Conservation (phyloP, 2,329 filamentous ascomycete species). For the Nemania diffusa region DNA sequence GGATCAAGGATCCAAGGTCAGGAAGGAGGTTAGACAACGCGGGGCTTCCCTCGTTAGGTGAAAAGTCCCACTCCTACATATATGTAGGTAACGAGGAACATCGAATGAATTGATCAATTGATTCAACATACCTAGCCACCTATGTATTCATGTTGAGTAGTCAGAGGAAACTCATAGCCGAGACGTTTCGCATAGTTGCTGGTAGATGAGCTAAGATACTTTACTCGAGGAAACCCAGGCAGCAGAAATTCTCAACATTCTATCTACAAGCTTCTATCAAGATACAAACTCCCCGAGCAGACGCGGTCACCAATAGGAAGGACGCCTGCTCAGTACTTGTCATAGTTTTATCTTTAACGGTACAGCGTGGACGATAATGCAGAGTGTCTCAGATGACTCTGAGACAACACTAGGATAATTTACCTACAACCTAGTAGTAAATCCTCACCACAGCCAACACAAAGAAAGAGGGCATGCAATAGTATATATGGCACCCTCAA, state of each 20-base stretch:
- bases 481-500: background rate
- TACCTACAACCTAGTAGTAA: background rate
- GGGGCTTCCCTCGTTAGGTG: conserved; percentile 17
- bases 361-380: no score
- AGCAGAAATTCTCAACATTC: background rate
- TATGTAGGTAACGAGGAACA: no score
- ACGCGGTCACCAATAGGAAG: no score
- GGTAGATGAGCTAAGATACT: background rate
- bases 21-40: background rate
- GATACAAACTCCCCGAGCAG: no score
- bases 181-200: no score
- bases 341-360: no score
- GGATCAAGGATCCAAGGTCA: background rate
- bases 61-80: background rate
- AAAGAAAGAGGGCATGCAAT: background rate
- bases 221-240: background rate
- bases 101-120: no score
- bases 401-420: background rate
- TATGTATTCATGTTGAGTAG: no score
- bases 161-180: no score
- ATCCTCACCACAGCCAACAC: background rate
- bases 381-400: background rate
- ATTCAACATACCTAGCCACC: no score
- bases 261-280: no score
- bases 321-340: no score